Evolutionary conservation across 768 basidiomycete species (phyloP).

Genomic region (Scleroderma citrinum): DNA sequence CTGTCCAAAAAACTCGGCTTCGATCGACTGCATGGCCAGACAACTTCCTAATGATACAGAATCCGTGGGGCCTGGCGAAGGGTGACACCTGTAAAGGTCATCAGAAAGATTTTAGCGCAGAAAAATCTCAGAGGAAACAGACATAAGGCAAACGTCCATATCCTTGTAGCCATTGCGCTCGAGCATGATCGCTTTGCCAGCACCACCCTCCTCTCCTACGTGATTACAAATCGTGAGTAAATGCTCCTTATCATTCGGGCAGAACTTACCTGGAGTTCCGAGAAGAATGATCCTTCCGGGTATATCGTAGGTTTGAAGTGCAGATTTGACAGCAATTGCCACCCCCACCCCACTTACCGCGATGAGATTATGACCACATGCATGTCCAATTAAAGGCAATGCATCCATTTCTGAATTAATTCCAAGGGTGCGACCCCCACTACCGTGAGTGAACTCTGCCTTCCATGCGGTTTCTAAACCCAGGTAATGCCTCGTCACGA

Average conservation of each 20-base stretch:
- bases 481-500: constrained; percentile 65
- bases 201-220: constrained; percentile 71
- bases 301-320: constrained; percentile 54
- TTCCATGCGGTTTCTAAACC: constrained; percentile 73
- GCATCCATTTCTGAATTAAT: constrained; percentile 77
- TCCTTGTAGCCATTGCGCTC: constrained; percentile 72
- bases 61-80: constrained; percentile 48
- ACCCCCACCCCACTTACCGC: constrained; percentile 72
- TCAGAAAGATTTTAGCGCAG: constrained; percentile 10
- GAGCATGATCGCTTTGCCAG: constrained; percentile 70
- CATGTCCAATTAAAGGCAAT: constrained; percentile 51
- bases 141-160: constrained; percentile 83
- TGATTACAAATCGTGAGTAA: background rate
- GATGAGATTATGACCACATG: constrained; percentile 81
- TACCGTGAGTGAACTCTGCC: constrained; percentile 59
- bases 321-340: constrained; percentile 67
- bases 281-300: constrained; percentile 67
- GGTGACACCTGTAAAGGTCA: constrained; percentile 57
- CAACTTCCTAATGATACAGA: constrained; percentile 48
- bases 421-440: constrained; percentile 61
- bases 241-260: background rate
- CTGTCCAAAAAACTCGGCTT: constrained; percentile 70
- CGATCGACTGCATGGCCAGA: constrained; percentile 58
- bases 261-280: constrained; percentile 61
- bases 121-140: constrained; percentile 8